Evolutionary conservation across 352 stramenopile genomes (phyloP), one percentile per base, ranked within the genome.

Genomic region (Phytophthora agathidicida): DNA sequence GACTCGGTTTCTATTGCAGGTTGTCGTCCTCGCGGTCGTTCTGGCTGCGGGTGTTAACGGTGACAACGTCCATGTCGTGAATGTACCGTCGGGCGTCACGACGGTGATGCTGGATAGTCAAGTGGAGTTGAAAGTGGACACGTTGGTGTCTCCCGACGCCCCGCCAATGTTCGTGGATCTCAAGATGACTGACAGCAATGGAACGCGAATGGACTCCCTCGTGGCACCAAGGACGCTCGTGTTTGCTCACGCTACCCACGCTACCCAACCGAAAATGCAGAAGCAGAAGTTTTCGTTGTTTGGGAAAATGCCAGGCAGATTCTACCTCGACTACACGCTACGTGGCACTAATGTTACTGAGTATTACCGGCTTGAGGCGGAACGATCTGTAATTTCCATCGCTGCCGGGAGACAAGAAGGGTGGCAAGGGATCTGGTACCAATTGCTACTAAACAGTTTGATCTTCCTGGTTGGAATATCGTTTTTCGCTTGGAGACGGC

Each of bases 391-490:
- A 3, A 60, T 94, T 16, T 61, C 80, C 1, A 72, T 92, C 23
- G 68, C 68, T 7, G 68, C 71, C n/a, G 68, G 63, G 2, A 52
- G 71, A 23, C 49, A 68, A 38, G 53, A 68, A 44, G 79, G 78
- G 2, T 94, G 82, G 82, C 61, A 86, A 24, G 85, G 80, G 5
- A 88, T 92, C 47, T 80, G 69, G 71, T 80, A 79, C 49, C 73
- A 92, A 32, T 63, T 94, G 13, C 65, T 54, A 5, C 63, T 91
- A 46, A 94, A 94, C 60, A 30, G 71, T 17, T 39, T 80, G 20
- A 51, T 92, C 16, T 92, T 91, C 36, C n/a, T 58, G 8, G 52
- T 32, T 0, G 80, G 78, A 0, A 49, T 89, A 38, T 30, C 49
- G 2, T 91, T 92, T 59, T 93, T 93, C 44, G 70, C 66, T 3